Evolutionary conservation across 345 rosid species (phyloP).

Genomic region (Kernera saxatilis): DNA sequence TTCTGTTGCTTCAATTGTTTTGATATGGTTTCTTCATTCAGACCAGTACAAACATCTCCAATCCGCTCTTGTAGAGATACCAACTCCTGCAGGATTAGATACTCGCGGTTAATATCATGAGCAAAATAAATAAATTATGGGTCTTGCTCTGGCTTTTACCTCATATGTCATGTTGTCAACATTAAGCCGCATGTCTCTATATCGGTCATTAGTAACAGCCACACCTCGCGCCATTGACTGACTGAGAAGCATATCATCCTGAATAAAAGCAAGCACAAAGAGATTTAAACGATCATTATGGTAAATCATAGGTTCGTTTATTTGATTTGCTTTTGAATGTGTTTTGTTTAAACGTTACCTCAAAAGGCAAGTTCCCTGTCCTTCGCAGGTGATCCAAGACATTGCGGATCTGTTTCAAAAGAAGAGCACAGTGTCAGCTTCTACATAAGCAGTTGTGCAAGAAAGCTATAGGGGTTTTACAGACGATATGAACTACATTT

Average conservation of each 20-base stretch:
- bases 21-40: conserved; percentile 61
- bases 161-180: conserved; percentile 98
- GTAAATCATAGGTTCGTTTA: not conserved
- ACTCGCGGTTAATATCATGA: not conserved
- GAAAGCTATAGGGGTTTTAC: not conserved
- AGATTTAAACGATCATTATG: not conserved
- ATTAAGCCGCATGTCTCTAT: conserved; percentile 94
- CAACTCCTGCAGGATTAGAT: conserved; percentile 52
- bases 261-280: conserved; percentile 12
- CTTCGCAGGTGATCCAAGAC: conserved; percentile 83
- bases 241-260: conserved; percentile 85
- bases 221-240: conserved; percentile 57
- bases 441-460: not conserved
- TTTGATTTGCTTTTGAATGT: too few relatives aligned
- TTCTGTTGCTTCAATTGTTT: conserved; percentile 44
- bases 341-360: conserved; percentile 66
- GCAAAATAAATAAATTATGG: not conserved
- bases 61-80: conserved; percentile 85
- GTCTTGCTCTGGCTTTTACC: conserved; percentile 40
- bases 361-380: conserved; percentile 69
- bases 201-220: conserved; percentile 67
- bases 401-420: conserved; percentile 54
- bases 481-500: not conserved
- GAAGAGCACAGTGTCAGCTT: conserved; percentile 25
- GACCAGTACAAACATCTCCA: conserved; percentile 85